Percentiles rank a stretch among this genome's conserved stretches.
Evolutionary conservation across 495 filamentous ascomycete genomes (phyloP).

Genomic region (Parathielavia appendiculata): DNA sequence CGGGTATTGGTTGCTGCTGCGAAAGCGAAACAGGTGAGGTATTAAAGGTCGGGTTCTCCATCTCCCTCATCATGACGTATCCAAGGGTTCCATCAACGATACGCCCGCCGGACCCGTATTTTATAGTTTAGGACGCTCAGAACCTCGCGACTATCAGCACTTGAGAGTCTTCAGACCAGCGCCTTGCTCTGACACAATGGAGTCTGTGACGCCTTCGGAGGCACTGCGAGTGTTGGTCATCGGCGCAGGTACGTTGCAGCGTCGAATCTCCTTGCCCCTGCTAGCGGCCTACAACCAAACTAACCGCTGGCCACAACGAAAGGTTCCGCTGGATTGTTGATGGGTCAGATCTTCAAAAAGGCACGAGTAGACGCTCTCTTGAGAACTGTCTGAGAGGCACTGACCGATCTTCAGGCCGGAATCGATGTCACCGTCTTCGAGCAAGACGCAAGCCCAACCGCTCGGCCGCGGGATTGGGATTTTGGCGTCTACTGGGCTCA

Average conservation of each 20-base stretch:
- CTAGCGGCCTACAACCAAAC: neutral
- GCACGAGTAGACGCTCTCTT: neutral
- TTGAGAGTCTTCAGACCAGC: no score
- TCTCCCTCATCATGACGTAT: no score
- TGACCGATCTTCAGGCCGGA: slow-evolving; percentile 28
- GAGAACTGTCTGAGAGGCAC: neutral
- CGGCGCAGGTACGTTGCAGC: neutral
- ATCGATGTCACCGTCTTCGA: slow-evolving; percentile 46
- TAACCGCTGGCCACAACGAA: neutral
- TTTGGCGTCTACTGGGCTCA: slow-evolving; percentile 49
- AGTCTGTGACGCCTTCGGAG: neutral
- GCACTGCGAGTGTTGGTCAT: slow-evolving; percentile 1
- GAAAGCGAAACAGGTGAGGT: no score
- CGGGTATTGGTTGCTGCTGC: no score
- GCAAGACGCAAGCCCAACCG: slow-evolving; percentile 30
- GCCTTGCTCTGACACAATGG: no score
- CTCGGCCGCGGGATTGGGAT: slow-evolving; percentile 46
- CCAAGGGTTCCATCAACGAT: no score
- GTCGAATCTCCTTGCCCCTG: neutral
- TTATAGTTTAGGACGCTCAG: no score
- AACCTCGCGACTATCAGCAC: no score
- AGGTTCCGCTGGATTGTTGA: slow-evolving; percentile 8
- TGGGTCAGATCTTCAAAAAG: slow-evolving; percentile 8
- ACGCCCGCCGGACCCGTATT: no score
- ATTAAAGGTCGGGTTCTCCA: no score